A percentile compares a stretch with the other conserved stretches of the same genome.
These are phyloP conservation scores for Apophysomyces trapeziformis DNA, from an alignment of 371 early-diverging fungal species.

Conservation along the genomic window DNA sequence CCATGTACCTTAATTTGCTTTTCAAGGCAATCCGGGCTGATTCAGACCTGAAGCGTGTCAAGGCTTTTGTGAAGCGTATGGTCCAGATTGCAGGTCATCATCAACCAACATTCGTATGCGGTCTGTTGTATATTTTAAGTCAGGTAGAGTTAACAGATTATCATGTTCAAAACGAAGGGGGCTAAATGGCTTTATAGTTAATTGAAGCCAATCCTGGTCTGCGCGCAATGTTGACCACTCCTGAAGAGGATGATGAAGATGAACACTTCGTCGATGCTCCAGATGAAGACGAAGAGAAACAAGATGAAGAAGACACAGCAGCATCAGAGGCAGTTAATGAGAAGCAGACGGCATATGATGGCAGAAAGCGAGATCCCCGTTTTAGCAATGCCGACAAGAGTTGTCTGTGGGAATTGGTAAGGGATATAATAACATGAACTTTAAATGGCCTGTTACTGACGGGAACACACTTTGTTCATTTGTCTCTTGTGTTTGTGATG, in stretches of 20 bases:
- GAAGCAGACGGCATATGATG: constrained; percentile 66
- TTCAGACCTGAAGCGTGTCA: constrained; percentile 64
- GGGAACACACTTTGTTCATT: background rate
- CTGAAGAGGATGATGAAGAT: constrained; percentile 75
- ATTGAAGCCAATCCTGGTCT: constrained; percentile 53
- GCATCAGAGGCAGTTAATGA: constrained; percentile 11
- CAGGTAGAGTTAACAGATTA: constrained; percentile 54
- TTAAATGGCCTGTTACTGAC: constrained; percentile 8
- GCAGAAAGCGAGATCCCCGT: constrained; percentile 87
- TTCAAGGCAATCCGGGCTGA: constrained; percentile 87
- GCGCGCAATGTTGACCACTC: constrained; percentile 64
- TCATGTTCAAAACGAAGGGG: background rate
- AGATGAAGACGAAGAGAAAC: constrained; percentile 51
- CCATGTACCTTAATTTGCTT: constrained; percentile 91
- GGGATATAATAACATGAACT: constrained; percentile 14
- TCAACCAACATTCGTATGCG: constrained; percentile 85
- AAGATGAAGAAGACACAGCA: constrained; percentile 10
- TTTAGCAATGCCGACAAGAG: constrained; percentile 80
- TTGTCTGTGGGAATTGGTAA: constrained; percentile 91
- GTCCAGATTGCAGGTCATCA: constrained; percentile 81
- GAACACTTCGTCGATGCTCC: constrained; percentile 56
- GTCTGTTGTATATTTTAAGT: constrained; percentile 81
- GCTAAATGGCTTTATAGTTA: constrained; percentile 21
- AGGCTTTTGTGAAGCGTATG: constrained; percentile 89
- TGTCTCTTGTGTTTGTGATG: constrained; percentile 8